A percentile compares a stretch with the other conserved stretches of the same genome.
These are phyloP conservation scores for Tolypocladium guangdongense DNA, from an alignment of 2,329 filamentous ascomycete genomes.

Conservation along the genomic window DNA sequence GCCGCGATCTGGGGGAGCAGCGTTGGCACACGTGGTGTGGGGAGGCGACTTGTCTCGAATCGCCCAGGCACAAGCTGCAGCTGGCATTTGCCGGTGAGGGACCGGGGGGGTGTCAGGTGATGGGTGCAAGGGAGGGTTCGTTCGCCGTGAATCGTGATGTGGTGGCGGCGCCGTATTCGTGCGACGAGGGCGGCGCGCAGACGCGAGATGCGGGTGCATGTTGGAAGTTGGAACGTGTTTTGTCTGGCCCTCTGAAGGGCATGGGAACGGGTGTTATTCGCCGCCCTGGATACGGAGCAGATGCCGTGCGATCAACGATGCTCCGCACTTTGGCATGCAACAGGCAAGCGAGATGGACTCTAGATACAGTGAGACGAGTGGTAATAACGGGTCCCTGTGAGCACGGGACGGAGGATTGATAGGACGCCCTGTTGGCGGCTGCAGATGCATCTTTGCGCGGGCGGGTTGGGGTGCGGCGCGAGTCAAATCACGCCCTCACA, in stretches of 20 bases:
- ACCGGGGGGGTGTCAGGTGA: background rate
- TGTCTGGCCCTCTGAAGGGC: background rate
- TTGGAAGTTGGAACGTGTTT: background rate
- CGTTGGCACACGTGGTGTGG: background rate
- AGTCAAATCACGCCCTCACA: conserved; percentile 4
- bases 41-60: background rate
- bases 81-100: background rate
- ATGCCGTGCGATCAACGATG: background rate
- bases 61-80: background rate
- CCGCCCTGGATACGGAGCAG: background rate
- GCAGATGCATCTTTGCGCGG: background rate
- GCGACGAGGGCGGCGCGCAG: too few relatives aligned
- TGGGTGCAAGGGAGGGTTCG: background rate
- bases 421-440: background rate
- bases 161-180: background rate
- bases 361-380: background rate
- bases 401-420: background rate
- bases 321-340: background rate
- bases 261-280: background rate
- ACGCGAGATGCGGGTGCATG: too few relatives aligned
- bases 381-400: background rate
- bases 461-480: background rate
- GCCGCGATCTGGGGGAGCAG: background rate
- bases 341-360: background rate
- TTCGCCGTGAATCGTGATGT: background rate